Evolutionary conservation across 2,329 filamentous ascomycete species (phyloP).

Genomic region (Fusarium nematophilum): DNA sequence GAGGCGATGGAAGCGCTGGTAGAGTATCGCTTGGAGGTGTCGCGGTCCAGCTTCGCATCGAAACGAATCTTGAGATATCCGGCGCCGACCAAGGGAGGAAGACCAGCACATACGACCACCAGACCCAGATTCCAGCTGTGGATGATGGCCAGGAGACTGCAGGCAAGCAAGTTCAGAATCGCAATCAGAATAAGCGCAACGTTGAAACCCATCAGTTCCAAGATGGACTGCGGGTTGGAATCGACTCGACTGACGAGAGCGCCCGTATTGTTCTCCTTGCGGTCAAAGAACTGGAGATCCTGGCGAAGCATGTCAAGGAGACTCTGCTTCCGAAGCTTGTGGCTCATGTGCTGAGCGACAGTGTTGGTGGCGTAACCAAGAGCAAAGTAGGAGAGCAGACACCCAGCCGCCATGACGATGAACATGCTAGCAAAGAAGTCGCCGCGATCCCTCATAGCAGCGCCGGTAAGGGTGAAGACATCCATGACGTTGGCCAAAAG

Average conservation of each 20-base stretch:
- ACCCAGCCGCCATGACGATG: slow-evolving; percentile 59
- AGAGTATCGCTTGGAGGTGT: slow-evolving; percentile 49
- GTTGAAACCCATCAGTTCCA: slow-evolving; percentile 58
- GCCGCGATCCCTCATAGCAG: slow-evolving; percentile 51
- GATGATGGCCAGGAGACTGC: slow-evolving; percentile 56
- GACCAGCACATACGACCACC: slow-evolving; percentile 57
- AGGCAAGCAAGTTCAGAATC: slow-evolving; percentile 51
- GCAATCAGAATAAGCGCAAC: slow-evolving; percentile 54
- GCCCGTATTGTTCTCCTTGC: slow-evolving; percentile 53
- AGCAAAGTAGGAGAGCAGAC: slow-evolving; percentile 57
- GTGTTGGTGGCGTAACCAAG: slow-evolving; percentile 52
- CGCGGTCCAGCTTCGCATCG: slow-evolving; percentile 53
- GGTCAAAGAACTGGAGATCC: slow-evolving; percentile 57
- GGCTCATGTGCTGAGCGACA: slow-evolving; percentile 43
- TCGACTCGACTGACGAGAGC: slow-evolving; percentile 51
- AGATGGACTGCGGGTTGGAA: slow-evolving; percentile 51
- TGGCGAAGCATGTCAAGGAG: slow-evolving; percentile 51
- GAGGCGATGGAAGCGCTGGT: slow-evolving; percentile 57
- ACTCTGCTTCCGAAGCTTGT: slow-evolving; percentile 42
- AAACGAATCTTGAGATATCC: slow-evolving; percentile 54
- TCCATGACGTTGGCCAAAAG: slow-evolving; percentile 55
- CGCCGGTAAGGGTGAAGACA: slow-evolving; percentile 51
- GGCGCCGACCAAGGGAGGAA: slow-evolving; percentile 51
- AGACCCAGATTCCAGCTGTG: slow-evolving; percentile 62
- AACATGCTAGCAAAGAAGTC: slow-evolving; percentile 69